Evolutionary conservation across 2,329 filamentous ascomycete species (phyloP).

Genomic region (Ascochyta rabiei): DNA sequence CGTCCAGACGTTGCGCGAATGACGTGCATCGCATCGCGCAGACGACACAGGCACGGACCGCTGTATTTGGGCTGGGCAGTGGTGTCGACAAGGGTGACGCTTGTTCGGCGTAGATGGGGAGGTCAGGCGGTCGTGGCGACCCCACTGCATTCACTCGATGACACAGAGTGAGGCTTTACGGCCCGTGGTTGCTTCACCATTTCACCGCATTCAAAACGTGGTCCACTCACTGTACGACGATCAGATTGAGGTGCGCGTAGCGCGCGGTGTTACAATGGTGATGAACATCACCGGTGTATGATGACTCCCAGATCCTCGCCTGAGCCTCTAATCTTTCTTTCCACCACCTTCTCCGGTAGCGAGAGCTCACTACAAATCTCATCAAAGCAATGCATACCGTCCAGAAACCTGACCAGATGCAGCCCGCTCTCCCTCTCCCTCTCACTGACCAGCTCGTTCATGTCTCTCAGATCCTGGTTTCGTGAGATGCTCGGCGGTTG

Average conservation of each 20-base stretch:
- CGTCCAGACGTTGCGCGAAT: slow-evolving; percentile 6
- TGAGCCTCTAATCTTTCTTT: slow-evolving; percentile 65
- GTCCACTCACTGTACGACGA: not conserved
- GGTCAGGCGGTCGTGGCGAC: slow-evolving; percentile 9
- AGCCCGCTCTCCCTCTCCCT: slow-evolving; percentile 29
- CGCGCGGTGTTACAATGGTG: not conserved
- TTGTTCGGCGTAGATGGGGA: not conserved
- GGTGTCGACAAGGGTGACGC: not conserved
- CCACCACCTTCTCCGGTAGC: slow-evolving; percentile 71
- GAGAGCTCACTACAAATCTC: slow-evolving; percentile 81
- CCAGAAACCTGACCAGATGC: slow-evolving; percentile 69
- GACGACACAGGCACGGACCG: slow-evolving; percentile 7
- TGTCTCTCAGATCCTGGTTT: slow-evolving; percentile 16
- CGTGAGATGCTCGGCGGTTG: slow-evolving; percentile 12
- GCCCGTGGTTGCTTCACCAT: slow-evolving; percentile 1
- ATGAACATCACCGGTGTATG: slow-evolving; percentile 24
- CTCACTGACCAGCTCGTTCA: slow-evolving; percentile 24
- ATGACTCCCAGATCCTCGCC: slow-evolving; percentile 44
- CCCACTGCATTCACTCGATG: slow-evolving; percentile 4
- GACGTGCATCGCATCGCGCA: slow-evolving; percentile 18
- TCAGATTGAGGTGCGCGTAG: not conserved
- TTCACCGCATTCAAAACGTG: not conserved
- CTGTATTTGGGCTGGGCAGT: slow-evolving; percentile 2
- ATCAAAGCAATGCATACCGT: slow-evolving; percentile 79
- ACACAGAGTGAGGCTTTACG: slow-evolving; percentile 6